Evolutionary conservation across 805 yeast species (phyloP), one percentile per base, ranked within the genome.

Genomic region (Suhomyces emberorum): DNA sequence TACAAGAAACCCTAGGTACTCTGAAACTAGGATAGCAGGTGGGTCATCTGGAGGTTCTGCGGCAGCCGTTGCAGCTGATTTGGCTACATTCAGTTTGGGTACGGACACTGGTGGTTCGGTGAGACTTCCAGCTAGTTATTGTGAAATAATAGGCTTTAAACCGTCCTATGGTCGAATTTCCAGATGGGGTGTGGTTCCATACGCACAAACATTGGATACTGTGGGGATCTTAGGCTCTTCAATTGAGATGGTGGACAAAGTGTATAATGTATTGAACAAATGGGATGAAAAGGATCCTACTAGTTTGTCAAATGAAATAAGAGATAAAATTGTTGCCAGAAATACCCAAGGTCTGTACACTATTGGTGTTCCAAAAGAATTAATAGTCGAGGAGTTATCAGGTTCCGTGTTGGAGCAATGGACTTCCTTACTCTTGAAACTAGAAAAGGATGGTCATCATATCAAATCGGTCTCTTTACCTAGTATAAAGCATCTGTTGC

Each of bases 21-120:
- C 51, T 15, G 45, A 54, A 3, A 23, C 30, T 7, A 53, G 55
- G 42, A 57, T 67, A 1, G 70, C 83, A 2, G 99, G 99, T 9
- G 98, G 98, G 0, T 88, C 97, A 0, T 87, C 96, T 5, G 96
- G 98, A 14, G 98, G 98, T 0, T 77, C 93, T 25, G 98, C 98
- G 0, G 95, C 95, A 1, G 85, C 95, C 0, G 96, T 91, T 1
- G 82, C 91, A 1, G 75, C 82, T 0, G 81, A 65, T 1, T 52
- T 79, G 43, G 82, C 79, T 22, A 87, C 83, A 53, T 79, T 85
- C 49, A 76, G 95, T 1, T 59, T 93, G 24, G 99, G 98, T 0
- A 85, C 98, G 1, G 99, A 93, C 51, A 93, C 99, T 0, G 99
- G 99, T 4, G 99, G 99, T 0, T 88, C 97, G 0, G 87, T 93